Evolutionary conservation across 805 yeast species (phyloP).

Genomic region (Pichia nakasei): DNA sequence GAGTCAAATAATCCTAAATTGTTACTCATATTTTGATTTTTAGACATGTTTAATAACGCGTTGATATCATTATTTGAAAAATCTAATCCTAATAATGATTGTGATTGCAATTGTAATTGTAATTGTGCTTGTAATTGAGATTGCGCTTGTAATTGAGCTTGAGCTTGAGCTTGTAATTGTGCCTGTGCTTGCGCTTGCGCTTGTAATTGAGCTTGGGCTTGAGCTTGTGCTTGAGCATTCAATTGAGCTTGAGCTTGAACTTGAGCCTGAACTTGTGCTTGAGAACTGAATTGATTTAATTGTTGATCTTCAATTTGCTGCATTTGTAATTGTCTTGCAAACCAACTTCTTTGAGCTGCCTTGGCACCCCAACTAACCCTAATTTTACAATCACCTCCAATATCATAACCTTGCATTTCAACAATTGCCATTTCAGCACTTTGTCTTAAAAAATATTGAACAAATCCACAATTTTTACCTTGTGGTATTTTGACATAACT

Average conservation of each 20-base stretch:
- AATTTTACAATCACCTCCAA: constrained; percentile 67
- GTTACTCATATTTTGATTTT: constrained; percentile 15
- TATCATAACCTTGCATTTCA: constrained; percentile 84
- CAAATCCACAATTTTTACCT: constrained; percentile 76
- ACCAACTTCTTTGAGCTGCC: constrained; percentile 34
- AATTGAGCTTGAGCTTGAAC: not conserved
- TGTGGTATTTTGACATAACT: constrained; percentile 73
- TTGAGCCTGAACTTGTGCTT: not conserved
- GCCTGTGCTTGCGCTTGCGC: not conserved
- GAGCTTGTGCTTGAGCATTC: not conserved
- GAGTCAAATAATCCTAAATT: constrained; percentile 20
- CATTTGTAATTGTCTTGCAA: constrained; percentile 24
- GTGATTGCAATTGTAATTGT: constrained; percentile 1
- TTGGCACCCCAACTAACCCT: constrained; percentile 83
- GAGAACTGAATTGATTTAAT: constrained; percentile 14
- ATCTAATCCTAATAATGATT: constrained; percentile 2
- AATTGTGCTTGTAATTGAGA: not conserved
- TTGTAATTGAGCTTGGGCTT: not conserved
- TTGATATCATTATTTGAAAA: constrained; percentile 8
- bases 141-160: not conserved
- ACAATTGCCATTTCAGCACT: constrained; percentile 81
- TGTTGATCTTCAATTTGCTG: constrained; percentile 23
- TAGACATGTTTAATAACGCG: constrained; percentile 7
- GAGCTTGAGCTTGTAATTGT: not conserved
- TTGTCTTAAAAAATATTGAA: constrained; percentile 66